Base-by-base conservation (phyloP, 129 eudicot genomes). In the Helianthus tuberosus region DNA sequence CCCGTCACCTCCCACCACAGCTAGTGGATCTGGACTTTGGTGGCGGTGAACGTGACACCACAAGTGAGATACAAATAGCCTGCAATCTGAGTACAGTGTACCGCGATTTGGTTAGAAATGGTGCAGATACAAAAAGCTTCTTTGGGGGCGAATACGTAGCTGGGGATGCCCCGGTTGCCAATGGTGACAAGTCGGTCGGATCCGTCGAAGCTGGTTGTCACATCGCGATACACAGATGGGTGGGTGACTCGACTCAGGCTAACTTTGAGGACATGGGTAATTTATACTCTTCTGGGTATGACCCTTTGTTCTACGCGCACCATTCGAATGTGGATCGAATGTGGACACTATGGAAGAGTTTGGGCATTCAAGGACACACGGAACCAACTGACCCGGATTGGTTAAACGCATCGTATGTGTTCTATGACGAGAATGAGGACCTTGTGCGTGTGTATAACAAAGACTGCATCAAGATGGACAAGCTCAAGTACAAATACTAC, bases 391-490 rank as follows among this genome's bases (percentile, higher is more conserved):
- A 76, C 8, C 61, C 79, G 0, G 96, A 89, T 63, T 87, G 83
- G 84, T 8, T 81, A 64, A 64, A 85, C 36, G 77, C 88, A 1
- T 59, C 73, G 4, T 88, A 71, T 44, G 38, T 85, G 51, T 85
- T 88, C 58, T 88, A 83, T 48, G 88, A 88, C 36, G 94, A 88
- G 66, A 81, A 82, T 44, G 70, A 69, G 8, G 64, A 82, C 9
- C 89, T 82, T 3, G 87, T 82, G 0, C 81, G 83, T 2, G 92
- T 87, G 0, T 63, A 82, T 47, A 79, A 69, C 41, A 44, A 16
- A 6, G 92, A 87, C 55, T 39, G 78, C 9, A 32, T 80, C 50
- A 75, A 80, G 5, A 12, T 36, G 14, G 57, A 64, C 11, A 67
- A 39, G 49, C 86, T 86, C 55, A 84, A 38, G 49, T 69, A 51